Evolutionary conservation across 1,284 basidiomycete genomes (phyloP).

Genomic region (Boletellus deceptivus): DNA sequence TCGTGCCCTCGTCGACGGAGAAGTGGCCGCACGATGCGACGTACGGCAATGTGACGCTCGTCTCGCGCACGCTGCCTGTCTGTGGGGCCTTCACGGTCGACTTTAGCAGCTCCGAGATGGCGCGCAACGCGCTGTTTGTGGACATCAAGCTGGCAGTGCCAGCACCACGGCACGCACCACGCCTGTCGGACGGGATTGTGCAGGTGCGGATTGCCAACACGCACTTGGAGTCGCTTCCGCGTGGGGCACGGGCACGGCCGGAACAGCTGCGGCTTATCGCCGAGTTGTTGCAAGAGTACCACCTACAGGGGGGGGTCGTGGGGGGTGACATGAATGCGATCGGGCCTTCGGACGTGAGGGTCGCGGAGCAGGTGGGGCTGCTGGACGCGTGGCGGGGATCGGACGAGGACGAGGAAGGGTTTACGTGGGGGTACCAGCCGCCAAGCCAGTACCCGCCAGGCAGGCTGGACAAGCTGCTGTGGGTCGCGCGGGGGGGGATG

Average conservation of each 20-base stretch:
- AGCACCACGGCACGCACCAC: conserved; percentile 19
- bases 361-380: conserved; percentile 46
- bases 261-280: conserved; percentile 53
- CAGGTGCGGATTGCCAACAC: conserved; percentile 63
- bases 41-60: conserved; percentile 66
- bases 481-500: conserved; percentile 44
- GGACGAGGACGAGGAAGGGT: conserved; percentile 41
- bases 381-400: conserved; percentile 52
- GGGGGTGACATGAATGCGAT: conserved; percentile 73
- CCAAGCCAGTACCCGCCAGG: conserved; percentile 42
- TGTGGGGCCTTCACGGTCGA: conserved; percentile 43
- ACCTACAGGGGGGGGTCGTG: conserved; percentile 55
- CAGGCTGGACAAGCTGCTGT: conserved; percentile 66
- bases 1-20: conserved; percentile 49
- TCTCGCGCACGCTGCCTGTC: conserved; percentile 54
- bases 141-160: conserved; percentile 50
- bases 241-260: conserved; percentile 44
- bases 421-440: conserved; percentile 69
- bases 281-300: conserved; percentile 43
- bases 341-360: conserved; percentile 39
- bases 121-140: conserved; percentile 54
- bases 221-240: conserved; percentile 61
- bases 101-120: conserved; percentile 50
- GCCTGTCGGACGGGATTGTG: conserved; percentile 37
- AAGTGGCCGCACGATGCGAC: conserved; percentile 48